These are phyloP conservation scores for Pueraria montana DNA, from an alignment of 306 rosid genomes.

Conservation along the genomic window DNA sequence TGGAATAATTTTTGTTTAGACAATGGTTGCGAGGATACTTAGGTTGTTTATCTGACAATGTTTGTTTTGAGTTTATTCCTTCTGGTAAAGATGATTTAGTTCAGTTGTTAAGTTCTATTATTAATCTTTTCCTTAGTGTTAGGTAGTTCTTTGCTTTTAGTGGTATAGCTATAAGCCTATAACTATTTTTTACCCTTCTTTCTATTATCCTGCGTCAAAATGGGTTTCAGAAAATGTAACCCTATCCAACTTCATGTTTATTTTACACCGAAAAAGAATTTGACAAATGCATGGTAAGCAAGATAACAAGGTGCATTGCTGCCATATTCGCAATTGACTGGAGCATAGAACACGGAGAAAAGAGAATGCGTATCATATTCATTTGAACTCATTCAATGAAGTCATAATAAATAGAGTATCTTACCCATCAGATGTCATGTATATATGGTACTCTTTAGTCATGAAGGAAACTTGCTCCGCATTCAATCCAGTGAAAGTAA, in stretches of 20 bases:
- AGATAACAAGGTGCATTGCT: not conserved
- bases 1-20: not conserved
- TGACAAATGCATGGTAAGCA: not conserved
- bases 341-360: constrained; percentile 1
- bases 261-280: not conserved
- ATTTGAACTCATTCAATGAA: constrained; percentile 38
- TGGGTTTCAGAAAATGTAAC: not conserved
- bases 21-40: not conserved
- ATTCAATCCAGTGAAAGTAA: constrained; percentile 96
- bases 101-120: too few relatives aligned
- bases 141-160: not conserved
- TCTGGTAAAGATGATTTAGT: too few relatives aligned
- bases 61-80: not conserved
- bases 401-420: constrained; percentile 27
- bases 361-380: not conserved
- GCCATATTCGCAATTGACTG: not conserved
- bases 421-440: constrained; percentile 99
- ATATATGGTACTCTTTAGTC: constrained; percentile 91
- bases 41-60: not conserved
- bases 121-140: too few relatives aligned
- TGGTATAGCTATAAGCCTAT: not conserved
- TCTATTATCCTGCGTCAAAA: not conserved
- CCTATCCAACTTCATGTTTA: not conserved
- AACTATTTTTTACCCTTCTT: not conserved
- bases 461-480: constrained; percentile 88